These are phyloP conservation scores for Corchorus olitorius DNA, from an alignment of 345 rosid species.

Conservation along the genomic window DNA sequence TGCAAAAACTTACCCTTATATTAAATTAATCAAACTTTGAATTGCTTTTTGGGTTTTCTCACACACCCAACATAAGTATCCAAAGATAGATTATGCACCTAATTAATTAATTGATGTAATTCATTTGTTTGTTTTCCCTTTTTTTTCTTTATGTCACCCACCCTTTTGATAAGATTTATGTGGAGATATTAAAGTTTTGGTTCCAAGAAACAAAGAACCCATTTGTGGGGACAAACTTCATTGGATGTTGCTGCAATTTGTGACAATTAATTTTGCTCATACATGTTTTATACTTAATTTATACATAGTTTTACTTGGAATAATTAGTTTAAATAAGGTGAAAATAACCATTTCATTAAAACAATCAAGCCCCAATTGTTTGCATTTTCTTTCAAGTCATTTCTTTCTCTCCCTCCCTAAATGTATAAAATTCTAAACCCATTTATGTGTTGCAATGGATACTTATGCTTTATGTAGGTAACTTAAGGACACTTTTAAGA, in stretches of 20 bases:
- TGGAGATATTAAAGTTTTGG: not conserved
- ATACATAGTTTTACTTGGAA: not conserved
- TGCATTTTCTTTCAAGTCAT: not conserved
- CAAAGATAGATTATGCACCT: not conserved
- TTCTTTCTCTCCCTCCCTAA: not conserved
- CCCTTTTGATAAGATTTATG: not conserved
- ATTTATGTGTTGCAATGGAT: no score
- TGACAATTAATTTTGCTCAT: not conserved
- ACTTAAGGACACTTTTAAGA: no score
- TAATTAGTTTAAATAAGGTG: not conserved
- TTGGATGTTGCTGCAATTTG: not conserved
- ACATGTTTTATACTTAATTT: not conserved
- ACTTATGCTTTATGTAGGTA: no score
- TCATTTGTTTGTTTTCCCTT: not conserved
- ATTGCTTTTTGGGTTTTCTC: not conserved
- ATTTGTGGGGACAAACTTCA: constrained; percentile 13
- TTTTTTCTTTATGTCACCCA: not conserved
- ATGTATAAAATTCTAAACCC: no score
- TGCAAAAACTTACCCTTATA: not conserved
- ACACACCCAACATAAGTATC: constrained; percentile 8
- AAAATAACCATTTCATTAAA: not conserved
- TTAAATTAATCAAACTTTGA: not conserved
- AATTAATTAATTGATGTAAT: not conserved
- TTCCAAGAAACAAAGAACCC: constrained; percentile 17
- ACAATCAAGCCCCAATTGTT: not conserved